Base-by-base conservation (phyloP, 2,329 filamentous ascomycete species). In the Fusarium setosum region DNA sequence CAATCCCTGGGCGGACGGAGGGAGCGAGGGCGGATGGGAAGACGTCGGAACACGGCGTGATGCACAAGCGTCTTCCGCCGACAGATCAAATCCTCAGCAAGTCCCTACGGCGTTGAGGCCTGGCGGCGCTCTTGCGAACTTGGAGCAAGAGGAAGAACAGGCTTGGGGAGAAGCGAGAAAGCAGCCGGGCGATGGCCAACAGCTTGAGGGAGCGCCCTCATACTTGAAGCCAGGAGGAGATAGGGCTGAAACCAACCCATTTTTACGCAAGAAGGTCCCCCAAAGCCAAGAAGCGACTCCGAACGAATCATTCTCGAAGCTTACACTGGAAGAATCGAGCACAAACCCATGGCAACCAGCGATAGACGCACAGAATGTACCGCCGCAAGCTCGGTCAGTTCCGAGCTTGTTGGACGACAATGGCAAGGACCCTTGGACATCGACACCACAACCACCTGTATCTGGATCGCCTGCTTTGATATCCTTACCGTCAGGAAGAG, bases 241-340 rank as follows among this genome's bases (percentile, higher is more conserved):
- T 9, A 75, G 76, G 34, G 67, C 72, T 23, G 79, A 83, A 56
- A 86, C 84, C 18, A 88, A 88, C 52, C 85, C 85, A 0, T 88
- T 88, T 71, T 67, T 79, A 20, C 84, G 83, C 61, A 82, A 83
- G 56, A 84, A 84, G 64, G 76, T 76, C 5, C 57, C 79, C 5
- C 66, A 68, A 38, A 56, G 61, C 17, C 64, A 63, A 31, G 70
- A 68, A 13, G 44, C 71, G 11, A 72, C 75, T 7, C 75, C 78
- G 1, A 73, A 76, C 2, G 76, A 77, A 11, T 73, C 78, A 3
- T 78, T 86, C 23, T 76, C 82, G 4, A 78, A 80, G 60, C 72
- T 85, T 50, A 76, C 71, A 38, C 67, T 85, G 6, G 75, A 76
- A 48, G 82, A 85, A 10, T 49, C 77, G 7, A 80, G 69, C 54